These are phyloP conservation scores for Trichosanthes truncata DNA, from an alignment of 306 rosid genomes.

Conservation along the genomic window DNA sequence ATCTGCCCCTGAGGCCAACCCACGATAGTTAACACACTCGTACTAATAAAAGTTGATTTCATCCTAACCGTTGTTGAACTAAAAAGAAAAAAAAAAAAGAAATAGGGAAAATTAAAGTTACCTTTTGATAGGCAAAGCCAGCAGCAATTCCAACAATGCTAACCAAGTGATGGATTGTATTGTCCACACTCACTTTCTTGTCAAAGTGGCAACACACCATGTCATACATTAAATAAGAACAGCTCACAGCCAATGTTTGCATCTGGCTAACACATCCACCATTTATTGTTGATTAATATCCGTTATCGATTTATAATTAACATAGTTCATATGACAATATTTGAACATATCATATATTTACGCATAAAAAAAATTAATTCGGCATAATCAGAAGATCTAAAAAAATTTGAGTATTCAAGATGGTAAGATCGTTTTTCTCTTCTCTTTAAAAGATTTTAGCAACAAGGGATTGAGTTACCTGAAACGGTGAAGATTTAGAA, in stretches of 20 bases:
- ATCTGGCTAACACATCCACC: constrained; percentile 28
- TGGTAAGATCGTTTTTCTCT: too few relatives aligned
- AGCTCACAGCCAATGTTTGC: constrained; percentile 47
- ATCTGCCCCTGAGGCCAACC: too few relatives aligned
- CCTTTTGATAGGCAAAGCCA: constrained; percentile 62
- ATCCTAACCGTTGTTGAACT: not conserved
- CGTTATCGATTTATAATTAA: too few relatives aligned
- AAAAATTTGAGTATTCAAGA: too few relatives aligned
- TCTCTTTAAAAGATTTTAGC: not conserved
- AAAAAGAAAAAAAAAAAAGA: not conserved
- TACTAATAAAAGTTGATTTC: too few relatives aligned
- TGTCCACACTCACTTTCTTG: constrained; percentile 43
- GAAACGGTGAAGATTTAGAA: constrained; percentile 38
- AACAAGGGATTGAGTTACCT: constrained; percentile 24
- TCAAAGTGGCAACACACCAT: constrained; percentile 56
- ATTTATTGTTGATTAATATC: not conserved
- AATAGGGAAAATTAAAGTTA: not conserved
- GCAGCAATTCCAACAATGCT: constrained; percentile 67
- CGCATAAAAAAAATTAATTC: too few relatives aligned
- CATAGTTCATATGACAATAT: not conserved
- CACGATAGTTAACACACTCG: too few relatives aligned
- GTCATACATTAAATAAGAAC: constrained; percentile 74
- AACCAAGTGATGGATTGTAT: constrained; percentile 63
- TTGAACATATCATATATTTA: not conserved
- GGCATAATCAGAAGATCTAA: too few relatives aligned